Evolutionary conservation across 1,284 basidiomycete species (phyloP), one percentile per base, ranked within the genome.

Genomic region (Rhodotorula sp.): DNA sequence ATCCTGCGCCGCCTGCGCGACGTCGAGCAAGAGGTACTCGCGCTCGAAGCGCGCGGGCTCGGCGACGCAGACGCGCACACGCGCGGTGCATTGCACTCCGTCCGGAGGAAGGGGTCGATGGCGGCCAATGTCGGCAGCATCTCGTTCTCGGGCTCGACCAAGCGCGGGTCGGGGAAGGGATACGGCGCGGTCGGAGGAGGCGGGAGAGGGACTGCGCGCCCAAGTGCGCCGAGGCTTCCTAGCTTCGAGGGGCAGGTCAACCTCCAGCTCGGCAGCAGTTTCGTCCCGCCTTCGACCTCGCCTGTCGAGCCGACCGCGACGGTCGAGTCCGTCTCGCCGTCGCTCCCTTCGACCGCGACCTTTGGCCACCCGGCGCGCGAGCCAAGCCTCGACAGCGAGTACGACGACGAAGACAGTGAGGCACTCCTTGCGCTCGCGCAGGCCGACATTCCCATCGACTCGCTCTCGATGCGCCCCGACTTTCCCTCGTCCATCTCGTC

Each of bases 21-120:
- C 7, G 93, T 97, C 62, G 94, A 97, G 81, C 85, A 87, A 0
- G 89, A 93, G 74, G 87, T 95, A 7, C 83, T 93, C 7, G 82
- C 63, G 41, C 45, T 25, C 23, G 60, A 62, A 3, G 66, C 66
- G 25, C 25, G n/a, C 5, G 65, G 50, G 19, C 42, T 52, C 9
- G 66, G 62, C 34, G 73, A 61, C n/a, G 45, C 42, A 34, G 70
- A 64, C 49, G 66, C 60, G 45, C 66, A 70, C 56, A 25, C 46
- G 27, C 63, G n/a, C 49, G 64, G 76, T 53, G 71, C 71, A 60
- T 27, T 74, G 67, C 68, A 70, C 61, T 70, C 85, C 7, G 86
- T 87, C 56, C 68, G 23, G 75, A 66, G 27, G 84, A 88, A 58
- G 90, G 55, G 54, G 67, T 64, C 60, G 58, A 19, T 73, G 70